Conservation (phyloP, 2,329 filamentous ascomycete species). For the Exophiala sp. region DNA sequence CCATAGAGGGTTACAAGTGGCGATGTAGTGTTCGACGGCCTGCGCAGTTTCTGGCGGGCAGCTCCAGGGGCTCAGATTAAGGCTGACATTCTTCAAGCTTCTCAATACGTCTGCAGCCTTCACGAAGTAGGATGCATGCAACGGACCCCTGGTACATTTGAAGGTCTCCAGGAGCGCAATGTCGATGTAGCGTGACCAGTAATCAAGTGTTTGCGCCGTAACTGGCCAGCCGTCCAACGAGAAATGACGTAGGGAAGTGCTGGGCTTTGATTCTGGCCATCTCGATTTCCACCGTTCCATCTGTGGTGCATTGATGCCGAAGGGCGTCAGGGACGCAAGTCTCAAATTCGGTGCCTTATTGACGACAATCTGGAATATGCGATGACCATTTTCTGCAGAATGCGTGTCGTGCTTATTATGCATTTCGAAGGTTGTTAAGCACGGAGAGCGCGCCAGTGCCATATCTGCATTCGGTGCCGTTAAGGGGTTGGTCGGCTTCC, state of each 20-base stretch:
- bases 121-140: slow-evolving; percentile 15
- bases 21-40: slow-evolving; percentile 17
- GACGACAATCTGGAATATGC: too few relatives aligned
- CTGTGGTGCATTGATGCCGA: neutral
- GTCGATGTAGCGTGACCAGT: slow-evolving; percentile 18
- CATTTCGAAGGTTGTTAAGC: too few relatives aligned
- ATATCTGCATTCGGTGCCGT: neutral
- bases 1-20: slow-evolving; percentile 12
- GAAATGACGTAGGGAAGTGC: slow-evolving; percentile 15
- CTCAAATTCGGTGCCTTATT: neutral
- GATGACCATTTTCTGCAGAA: too few relatives aligned
- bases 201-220: slow-evolving; percentile 7
- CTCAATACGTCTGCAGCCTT: slow-evolving; percentile 11
- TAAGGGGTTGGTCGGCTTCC: neutral
- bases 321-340: slow-evolving; percentile 3
- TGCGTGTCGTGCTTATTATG: too few relatives aligned
- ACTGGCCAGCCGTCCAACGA: slow-evolving; percentile 20
- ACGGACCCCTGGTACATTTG: slow-evolving; percentile 16
- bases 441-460: too few relatives aligned
- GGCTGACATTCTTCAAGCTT: slow-evolving; percentile 17
- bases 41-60: neutral
- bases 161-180: slow-evolving; percentile 13
- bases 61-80: slow-evolving; percentile 13
- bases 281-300: neutral
- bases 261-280: neutral